Evolutionary conservation across 1,284 basidiomycete genomes (phyloP).

Genomic region (Neotropicomus parvogracilis): DNA sequence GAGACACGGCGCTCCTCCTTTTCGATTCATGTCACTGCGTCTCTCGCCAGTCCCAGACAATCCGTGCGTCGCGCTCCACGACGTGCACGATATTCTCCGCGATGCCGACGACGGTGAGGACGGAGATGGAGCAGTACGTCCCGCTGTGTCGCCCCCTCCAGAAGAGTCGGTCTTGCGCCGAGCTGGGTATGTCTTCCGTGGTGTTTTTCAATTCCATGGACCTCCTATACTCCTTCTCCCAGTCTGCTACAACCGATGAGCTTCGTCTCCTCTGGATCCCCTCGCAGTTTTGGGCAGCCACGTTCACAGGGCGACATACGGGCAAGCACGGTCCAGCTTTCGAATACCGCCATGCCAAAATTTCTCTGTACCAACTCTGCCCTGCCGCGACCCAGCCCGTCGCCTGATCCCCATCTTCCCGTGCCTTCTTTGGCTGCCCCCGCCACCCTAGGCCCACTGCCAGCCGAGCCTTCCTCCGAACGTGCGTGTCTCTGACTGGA

Average conservation of each 20-base stretch:
- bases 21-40: constrained; percentile 14
- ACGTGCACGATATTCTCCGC: neutral
- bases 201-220: constrained; percentile 8
- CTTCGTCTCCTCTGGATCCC: constrained; percentile 32
- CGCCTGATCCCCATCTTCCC: neutral
- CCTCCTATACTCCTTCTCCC: constrained; percentile 2
- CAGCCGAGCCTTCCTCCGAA: constrained; percentile 20
- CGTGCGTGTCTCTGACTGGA: constrained; percentile 17
- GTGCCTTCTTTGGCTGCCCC: constrained; percentile 9
- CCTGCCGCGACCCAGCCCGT: neutral
- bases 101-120: constrained; percentile 6
- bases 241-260: constrained; percentile 36
- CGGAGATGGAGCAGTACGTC: constrained; percentile 21
- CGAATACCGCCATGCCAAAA: constrained; percentile 34
- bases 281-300: constrained; percentile 32
- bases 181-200: constrained; percentile 43
- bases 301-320: constrained; percentile 63
- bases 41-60: neutral
- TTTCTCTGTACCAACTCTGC: neutral
- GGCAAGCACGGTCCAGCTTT: constrained; percentile 62
- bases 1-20: neutral
- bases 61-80: constrained; percentile 2
- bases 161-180: constrained; percentile 45
- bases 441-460: constrained; percentile 14
- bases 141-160: neutral